Evolutionary conservation across 345 rosid genomes (phyloP), one percentile per base, ranked within the genome.

Genomic region (Salix suchowensis): DNA sequence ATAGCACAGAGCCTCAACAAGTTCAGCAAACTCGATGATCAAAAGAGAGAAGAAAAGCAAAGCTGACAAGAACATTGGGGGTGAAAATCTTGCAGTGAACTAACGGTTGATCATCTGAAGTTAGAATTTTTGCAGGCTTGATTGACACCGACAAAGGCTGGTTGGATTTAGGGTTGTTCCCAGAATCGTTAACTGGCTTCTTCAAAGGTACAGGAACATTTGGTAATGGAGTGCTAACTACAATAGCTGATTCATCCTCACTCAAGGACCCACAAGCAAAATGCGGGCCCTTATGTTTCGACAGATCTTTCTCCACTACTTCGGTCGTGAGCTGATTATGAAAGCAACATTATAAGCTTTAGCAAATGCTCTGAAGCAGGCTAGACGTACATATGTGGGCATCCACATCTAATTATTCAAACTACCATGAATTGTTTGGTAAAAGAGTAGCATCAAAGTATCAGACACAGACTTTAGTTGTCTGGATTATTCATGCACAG

Each of bases 221-320:
- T 34, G 86, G 83, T 64, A 85, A 42, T 48, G 92, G 88, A 71
- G 83, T 87, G 72, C 83, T 83, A 30, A 91, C 82, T 66, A 67
- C 73, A 73, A 92, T 77, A 26, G 86, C 82, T 10, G 90, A 84
- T 76, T 82, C 86, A 48, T 83, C 91, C 81, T 85, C 88, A 4
- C 86, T 83, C 77, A 92, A 34, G 37, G 87, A 86, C 13, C 93
- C 91, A 37, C 96, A 90, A 28, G 77, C 82, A 76, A 90, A 94
- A 76, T 94, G 97, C 6, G 89, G 89, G 68, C 89, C 77, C 21
- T 94, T 88, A 77, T 96, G n/a, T 80, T 93, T 86, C 21, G 88
- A 52, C 54, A 84, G 79, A 80, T 87, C 88, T 82, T 94, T 93
- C 71, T 90, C 95, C 77, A 90, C 95, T 39, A 90, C 88, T 82